Evolutionary conservation across 768 basidiomycete genomes (phyloP).

Genomic region (Calocybe cyanea): DNA sequence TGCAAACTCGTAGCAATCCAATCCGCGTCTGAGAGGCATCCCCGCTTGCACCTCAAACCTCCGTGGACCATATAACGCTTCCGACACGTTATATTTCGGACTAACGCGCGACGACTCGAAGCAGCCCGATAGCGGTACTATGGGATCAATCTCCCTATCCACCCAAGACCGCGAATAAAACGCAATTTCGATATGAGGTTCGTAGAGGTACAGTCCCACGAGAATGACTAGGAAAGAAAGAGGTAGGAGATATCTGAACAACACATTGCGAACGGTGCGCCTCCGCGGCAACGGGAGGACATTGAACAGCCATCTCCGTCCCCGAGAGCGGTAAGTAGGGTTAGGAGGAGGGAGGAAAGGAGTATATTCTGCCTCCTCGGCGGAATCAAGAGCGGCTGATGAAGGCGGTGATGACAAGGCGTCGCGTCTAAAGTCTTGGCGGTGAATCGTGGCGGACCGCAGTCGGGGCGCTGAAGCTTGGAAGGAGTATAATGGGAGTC

Average conservation of each 20-base stretch:
- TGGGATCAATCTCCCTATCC: slow-evolving; percentile 59
- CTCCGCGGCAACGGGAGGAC: slow-evolving; percentile 26
- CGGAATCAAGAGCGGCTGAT: slow-evolving; percentile 9
- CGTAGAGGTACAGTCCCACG: slow-evolving; percentile 57
- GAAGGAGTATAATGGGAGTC: slow-evolving; percentile 40
- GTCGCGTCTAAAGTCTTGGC: slow-evolving; percentile 12
- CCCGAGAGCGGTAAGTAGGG: slow-evolving; percentile 25
- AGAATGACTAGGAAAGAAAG: slow-evolving; percentile 35
- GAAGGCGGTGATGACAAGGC: slow-evolving; percentile 20
- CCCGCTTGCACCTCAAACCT: slow-evolving; percentile 77
- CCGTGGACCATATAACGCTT: slow-evolving; percentile 60
- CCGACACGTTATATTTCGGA: slow-evolving; percentile 63
- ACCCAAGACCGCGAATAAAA: slow-evolving; percentile 80
- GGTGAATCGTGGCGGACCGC: slow-evolving; percentile 22
- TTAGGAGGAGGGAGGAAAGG: slow-evolving; percentile 19
- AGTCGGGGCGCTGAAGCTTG: slow-evolving; percentile 27
- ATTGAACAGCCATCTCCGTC: slow-evolving; percentile 14
- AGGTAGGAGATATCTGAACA: slow-evolving; percentile 45
- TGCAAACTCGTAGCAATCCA: slow-evolving; percentile 93
- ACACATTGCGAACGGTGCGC: slow-evolving; percentile 27
- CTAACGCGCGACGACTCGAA: slow-evolving; percentile 62
- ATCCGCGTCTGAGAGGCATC: slow-evolving; percentile 67
- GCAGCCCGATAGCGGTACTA: slow-evolving; percentile 68
- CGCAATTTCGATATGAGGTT: slow-evolving; percentile 83
- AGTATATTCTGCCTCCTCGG: slow-evolving; percentile 15